phyloP scores from a whole-genome alignment of 176 grass and related monocot genomes.

The Oryza glumipatula region DNA sequence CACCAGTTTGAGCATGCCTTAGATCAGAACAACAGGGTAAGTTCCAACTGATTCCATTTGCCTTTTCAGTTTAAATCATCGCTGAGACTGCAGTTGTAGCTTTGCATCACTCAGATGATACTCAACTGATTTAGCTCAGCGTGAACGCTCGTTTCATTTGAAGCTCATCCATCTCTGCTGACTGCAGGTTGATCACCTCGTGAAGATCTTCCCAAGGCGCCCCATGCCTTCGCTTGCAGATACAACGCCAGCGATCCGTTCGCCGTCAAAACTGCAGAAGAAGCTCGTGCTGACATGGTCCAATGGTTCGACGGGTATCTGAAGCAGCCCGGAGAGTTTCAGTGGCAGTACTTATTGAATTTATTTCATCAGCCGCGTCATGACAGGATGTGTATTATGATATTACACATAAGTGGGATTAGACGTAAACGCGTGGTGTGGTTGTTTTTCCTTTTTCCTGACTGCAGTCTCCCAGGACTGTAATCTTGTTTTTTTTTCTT shows the following conservation, averaged over 20 bases:
- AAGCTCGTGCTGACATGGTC: constrained; percentile 50
- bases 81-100: not conserved
- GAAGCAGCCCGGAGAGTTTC: constrained; percentile 1
- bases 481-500: too few relatives aligned
- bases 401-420: too few relatives aligned
- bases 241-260: constrained; percentile 41
- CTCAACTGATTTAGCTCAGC: not conserved
- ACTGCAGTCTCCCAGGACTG: too few relatives aligned
- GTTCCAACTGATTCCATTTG: not conserved
- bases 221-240: constrained; percentile 55
- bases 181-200: constrained; percentile 52
- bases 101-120: not conserved
- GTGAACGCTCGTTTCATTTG: not conserved
- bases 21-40: constrained; percentile 43
- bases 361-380: not conserved
- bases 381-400: not conserved
- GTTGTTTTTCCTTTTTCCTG: too few relatives aligned
- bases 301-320: constrained; percentile 59
- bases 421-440: too few relatives aligned
- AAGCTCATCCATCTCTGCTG: not conserved
- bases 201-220: constrained; percentile 57
- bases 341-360: not conserved
- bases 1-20: constrained; percentile 53
- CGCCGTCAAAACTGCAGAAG: constrained; percentile 54
- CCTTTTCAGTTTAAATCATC: not conserved